Conservation (phyloP, 2,329 filamentous ascomycete species). For the Exophiala dermatitidis region DNA sequence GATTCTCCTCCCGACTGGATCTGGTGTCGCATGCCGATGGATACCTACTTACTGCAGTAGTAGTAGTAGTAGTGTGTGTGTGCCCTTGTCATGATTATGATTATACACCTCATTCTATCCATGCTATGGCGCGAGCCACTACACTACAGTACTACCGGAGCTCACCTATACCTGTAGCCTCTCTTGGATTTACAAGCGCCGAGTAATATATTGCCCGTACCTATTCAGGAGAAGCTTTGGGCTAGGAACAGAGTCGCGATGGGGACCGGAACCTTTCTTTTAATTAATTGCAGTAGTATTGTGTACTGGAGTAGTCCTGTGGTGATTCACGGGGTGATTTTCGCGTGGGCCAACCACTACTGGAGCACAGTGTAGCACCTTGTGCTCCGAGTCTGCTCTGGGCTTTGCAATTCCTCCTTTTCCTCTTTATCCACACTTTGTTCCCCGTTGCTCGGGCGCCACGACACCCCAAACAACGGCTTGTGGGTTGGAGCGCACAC, state of each 20-base stretch:
- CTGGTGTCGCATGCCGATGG: background rate
- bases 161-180: background rate
- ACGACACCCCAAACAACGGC: conserved; percentile 4
- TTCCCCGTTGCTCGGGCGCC: conserved; percentile 5
- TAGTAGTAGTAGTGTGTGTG: background rate
- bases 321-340: no score
- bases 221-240: background rate
- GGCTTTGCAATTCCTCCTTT: background rate
- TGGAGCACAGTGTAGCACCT: background rate
- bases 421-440: conserved; percentile 1
- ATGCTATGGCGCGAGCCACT: background rate
- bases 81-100: background rate
- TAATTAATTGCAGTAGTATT: background rate
- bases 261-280: background rate
- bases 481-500: background rate
- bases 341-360: no score
- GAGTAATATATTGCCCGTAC: background rate
- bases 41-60: background rate
- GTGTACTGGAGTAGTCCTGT: background rate
- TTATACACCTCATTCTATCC: no score
- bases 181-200: background rate
- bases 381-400: background rate
- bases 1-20: background rate
- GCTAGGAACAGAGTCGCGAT: background rate
- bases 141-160: background rate